Conservation (phyloP, 768 basidiomycete genomes). For the Hypholoma sublateritium region DNA sequence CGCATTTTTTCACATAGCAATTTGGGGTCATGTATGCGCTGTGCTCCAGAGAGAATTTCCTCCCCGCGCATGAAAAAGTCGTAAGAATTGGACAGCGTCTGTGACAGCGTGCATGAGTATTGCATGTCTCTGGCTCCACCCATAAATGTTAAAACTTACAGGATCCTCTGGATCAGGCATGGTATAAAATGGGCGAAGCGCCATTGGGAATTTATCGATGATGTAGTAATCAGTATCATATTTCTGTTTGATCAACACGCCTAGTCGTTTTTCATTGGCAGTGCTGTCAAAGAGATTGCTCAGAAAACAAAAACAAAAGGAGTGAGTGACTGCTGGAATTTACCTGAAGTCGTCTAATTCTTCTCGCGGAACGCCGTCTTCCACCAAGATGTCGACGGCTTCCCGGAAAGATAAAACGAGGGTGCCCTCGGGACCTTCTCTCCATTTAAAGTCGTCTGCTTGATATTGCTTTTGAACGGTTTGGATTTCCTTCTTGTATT, state of each 20-base stretch:
- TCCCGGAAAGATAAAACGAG: slow-evolving; percentile 83
- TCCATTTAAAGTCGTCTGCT: slow-evolving; percentile 94
- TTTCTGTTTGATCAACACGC: slow-evolving; percentile 85
- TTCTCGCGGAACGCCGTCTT: slow-evolving; percentile 79
- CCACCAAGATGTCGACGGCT: slow-evolving; percentile 83
- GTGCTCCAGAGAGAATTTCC: slow-evolving; percentile 97
- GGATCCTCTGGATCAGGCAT: slow-evolving; percentile 96
- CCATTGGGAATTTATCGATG: slow-evolving; percentile 98
- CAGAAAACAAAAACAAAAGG: no score
- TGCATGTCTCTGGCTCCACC: slow-evolving; percentile 2
- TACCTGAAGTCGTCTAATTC: slow-evolving; percentile 89
- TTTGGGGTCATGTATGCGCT: slow-evolving; percentile 91
- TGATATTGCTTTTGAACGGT: slow-evolving; percentile 85
- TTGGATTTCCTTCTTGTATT: slow-evolving; percentile 81
- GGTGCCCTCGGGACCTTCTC: slow-evolving; percentile 87
- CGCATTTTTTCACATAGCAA: slow-evolving; percentile 86
- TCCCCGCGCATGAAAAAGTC: slow-evolving; percentile 99
- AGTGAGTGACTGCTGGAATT: no score
- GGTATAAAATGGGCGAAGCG: slow-evolving; percentile 96
- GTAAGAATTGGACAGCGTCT: slow-evolving; percentile 96
- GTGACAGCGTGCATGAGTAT: slow-evolving; percentile 8
- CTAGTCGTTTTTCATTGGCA: slow-evolving; percentile 92
- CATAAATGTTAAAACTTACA: slow-evolving; percentile 41
- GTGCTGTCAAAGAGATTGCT: slow-evolving; percentile 52
- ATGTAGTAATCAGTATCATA: slow-evolving; percentile 99